phyloP scores from a whole-genome alignment of 345 rosid species.

The Alliaria petiolata region DNA sequence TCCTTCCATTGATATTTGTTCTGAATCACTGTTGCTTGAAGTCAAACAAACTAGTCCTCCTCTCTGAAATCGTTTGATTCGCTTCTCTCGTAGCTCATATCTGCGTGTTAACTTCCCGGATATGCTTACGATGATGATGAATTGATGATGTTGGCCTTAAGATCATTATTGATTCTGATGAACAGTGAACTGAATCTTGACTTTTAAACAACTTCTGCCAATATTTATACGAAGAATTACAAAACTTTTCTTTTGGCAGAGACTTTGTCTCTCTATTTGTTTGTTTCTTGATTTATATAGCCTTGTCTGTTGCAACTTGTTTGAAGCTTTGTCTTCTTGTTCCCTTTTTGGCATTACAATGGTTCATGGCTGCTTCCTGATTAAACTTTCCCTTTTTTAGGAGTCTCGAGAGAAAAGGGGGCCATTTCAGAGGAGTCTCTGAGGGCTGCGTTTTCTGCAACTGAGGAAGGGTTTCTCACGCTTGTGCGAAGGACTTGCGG shows the following conservation, averaged over 20 bases:
- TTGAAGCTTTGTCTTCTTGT: slow-evolving; percentile 7
- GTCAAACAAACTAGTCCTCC: background rate
- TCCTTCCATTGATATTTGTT: background rate
- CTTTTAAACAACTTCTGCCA: background rate
- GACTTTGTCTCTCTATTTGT: slow-evolving; percentile 13
- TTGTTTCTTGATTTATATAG: slow-evolving; percentile 10
- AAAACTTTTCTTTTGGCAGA: slow-evolving; percentile 5
- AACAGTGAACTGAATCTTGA: slow-evolving; percentile 28
- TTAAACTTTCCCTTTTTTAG: slow-evolving; percentile 37
- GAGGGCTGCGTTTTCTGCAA: slow-evolving; percentile 63
- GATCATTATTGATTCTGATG: background rate
- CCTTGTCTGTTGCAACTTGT: background rate
- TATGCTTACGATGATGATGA: background rate
- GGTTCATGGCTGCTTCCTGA: slow-evolving; percentile 11
- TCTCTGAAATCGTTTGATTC: background rate
- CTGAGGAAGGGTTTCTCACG: slow-evolving; percentile 90
- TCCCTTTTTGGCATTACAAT: background rate
- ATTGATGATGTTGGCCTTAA: background rate
- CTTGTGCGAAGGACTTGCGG: slow-evolving; percentile 66
- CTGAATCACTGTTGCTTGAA: background rate
- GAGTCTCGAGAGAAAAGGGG: slow-evolving; percentile 55
- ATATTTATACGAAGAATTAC: background rate
- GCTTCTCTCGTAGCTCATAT: background rate
- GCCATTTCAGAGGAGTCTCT: slow-evolving; percentile 67
- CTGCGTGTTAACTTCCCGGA: background rate